Conservation (phyloP, 23 red algal species). For the Gracilariopsis chorda region DNA sequence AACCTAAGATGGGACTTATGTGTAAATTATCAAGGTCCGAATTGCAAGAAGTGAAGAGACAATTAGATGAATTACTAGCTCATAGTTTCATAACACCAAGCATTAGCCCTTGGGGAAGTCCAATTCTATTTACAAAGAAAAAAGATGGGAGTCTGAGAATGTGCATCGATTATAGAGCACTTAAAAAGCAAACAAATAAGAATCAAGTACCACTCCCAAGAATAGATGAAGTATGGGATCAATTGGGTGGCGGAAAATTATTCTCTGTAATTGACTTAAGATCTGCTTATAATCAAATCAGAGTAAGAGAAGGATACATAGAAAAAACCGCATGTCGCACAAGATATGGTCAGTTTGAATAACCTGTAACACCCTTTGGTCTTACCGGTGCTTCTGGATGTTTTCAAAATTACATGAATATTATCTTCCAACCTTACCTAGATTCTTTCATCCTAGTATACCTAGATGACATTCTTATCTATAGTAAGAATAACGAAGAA, state of each 20-base stretch:
- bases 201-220: slow-evolving; percentile 6
- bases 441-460: slow-evolving; percentile 29
- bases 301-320: not conserved
- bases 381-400: slow-evolving; percentile 10
- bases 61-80: not conserved
- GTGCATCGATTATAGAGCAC: slow-evolving; percentile 26
- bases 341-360: slow-evolving; percentile 48
- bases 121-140: slow-evolving; percentile 2
- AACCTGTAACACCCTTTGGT: slow-evolving; percentile 24
- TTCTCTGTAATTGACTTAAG: slow-evolving; percentile 46
- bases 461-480: slow-evolving; percentile 39
- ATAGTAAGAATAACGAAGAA: slow-evolving; percentile 36
- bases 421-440: slow-evolving; percentile 5
- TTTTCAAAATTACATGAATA: slow-evolving; percentile 31
- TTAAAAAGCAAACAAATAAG: slow-evolving; percentile 31
- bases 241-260: slow-evolving; percentile 12
- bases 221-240: slow-evolving; percentile 58
- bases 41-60: not conserved
- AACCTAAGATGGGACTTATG: slow-evolving; percentile 9
- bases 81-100: not conserved
- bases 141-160: not conserved
- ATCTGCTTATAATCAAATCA: slow-evolving; percentile 40
- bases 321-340: slow-evolving; percentile 39
- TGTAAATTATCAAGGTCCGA: not conserved
- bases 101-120: slow-evolving; percentile 40